These are phyloP conservation scores for Bolboschoenus planiculmis DNA, from an alignment of 176 grass and related monocot species.

Conservation along the genomic window DNA sequence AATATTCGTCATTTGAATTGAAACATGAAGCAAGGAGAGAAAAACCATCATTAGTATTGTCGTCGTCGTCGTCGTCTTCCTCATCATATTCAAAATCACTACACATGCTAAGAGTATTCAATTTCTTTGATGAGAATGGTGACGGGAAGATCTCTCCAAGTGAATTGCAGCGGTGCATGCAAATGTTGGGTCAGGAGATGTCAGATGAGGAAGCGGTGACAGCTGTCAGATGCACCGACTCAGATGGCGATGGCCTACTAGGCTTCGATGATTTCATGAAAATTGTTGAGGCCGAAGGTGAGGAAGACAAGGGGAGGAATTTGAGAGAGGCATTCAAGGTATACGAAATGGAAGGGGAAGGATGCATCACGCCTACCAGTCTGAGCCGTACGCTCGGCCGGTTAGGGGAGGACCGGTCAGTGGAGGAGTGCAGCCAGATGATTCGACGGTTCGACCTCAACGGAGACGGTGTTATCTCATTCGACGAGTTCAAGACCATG, in stretches of 20 bases:
- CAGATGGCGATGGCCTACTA: constrained; percentile 25
- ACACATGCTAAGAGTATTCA: constrained; percentile 21
- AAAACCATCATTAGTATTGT: not conserved
- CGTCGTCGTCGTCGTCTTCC: not conserved
- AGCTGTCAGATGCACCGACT: constrained; percentile 1
- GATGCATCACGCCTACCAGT: constrained; percentile 40
- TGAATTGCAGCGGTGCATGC: constrained; percentile 31
- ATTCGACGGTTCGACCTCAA: constrained; percentile 34
- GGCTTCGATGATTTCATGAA: constrained; percentile 31
- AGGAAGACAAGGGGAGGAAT: constrained; percentile 26
- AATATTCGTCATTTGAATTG: not conserved
- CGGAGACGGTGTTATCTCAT: constrained; percentile 34
- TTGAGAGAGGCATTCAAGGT: constrained; percentile 28
- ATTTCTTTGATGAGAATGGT: constrained; percentile 35
- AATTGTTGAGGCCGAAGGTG: constrained; percentile 23
- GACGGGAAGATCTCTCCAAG: constrained; percentile 36
- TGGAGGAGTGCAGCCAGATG: constrained; percentile 31
- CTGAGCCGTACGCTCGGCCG: constrained; percentile 9
- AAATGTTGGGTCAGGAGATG: constrained; percentile 13
- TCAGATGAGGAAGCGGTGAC: constrained; percentile 19
- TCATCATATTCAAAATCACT: not conserved
- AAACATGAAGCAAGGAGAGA: not conserved
- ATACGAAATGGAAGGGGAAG: constrained; percentile 25
- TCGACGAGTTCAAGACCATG: constrained; percentile 40
- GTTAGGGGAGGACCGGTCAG: constrained; percentile 23